Evolutionary conservation across 23 red algal species (phyloP), one percentile per base, ranked within the genome.

Genomic region (Gracilaria gracilis): DNA sequence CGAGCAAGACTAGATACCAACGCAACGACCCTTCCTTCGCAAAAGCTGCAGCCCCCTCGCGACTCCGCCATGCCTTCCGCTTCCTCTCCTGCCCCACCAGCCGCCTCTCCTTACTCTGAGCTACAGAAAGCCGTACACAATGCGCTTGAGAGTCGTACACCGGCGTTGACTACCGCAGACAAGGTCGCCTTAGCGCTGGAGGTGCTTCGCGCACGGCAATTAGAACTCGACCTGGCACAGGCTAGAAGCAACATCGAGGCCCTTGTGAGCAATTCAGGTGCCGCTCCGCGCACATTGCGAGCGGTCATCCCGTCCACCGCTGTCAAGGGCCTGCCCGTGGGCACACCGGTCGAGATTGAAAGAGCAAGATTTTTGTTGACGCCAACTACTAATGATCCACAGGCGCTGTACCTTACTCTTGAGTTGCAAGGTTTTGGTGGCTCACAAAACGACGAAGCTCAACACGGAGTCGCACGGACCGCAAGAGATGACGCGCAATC

Each of bases 141-240:
- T 29, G 84, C 84, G 33, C 69, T 88, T 33, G 66, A 75, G 53
- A 88, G 55, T 38, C 62, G 48, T 8, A 38, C 69, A 58, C 65
- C 65, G 50, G 79, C 79, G 0, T 48, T 88, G n/a, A 75, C 84
- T 32, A 88, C 61, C 46, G 40, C 84, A 27, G 84, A 88, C 33
- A 88, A 88, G 50, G 84, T 88, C 14, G 84, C 84, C 34, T 69
- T 88, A 24, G 84, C 84, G 61, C 84, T 88, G 65, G 84, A 88
- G 35, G 84, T 88, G 0, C 67, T 88, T 51, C 84, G 84, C 12
- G 84, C 84, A 38, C 84, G 84, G 1, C 84, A 88, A 75, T 70
- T 88, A 50, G 84, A 88, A 36, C 84, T 88, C 21, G 84, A 88
- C 84, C 61, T 88, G 28, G 84, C 84, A 21, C 84, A 88, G 51